phyloP scores from a whole-genome alignment of 192 early-diverging fungal genomes.

The Podila epigama region DNA sequence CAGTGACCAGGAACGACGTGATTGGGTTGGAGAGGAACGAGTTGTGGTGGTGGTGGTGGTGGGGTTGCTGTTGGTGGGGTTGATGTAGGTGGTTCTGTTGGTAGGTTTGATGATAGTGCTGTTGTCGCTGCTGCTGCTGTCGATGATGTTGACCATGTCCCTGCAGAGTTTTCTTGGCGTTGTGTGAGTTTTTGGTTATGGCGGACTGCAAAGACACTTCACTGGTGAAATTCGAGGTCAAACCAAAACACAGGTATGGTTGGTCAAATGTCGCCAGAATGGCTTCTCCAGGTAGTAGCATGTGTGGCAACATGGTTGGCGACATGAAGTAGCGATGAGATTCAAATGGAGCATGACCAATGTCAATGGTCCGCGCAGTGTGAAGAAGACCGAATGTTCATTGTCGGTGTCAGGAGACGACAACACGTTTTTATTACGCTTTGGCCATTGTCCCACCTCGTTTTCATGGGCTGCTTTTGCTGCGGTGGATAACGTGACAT shows the following conservation, averaged over 20 bases:
- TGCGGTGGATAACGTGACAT: too few species aligned
- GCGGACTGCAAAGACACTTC: not conserved
- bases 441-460: too few species aligned
- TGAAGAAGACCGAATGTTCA: too few species aligned
- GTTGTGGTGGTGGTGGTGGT: not conserved
- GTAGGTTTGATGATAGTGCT: not conserved
- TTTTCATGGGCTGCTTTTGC: too few species aligned
- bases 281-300: constrained; percentile 10
- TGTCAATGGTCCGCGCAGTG: too few species aligned
- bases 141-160: too few species aligned
- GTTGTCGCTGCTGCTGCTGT: not conserved
- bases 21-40: not conserved
- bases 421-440: too few species aligned
- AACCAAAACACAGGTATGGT: not conserved
- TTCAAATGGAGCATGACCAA: too few species aligned
- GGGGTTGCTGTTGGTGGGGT: not conserved
- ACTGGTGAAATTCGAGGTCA: not conserved
- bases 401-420: too few species aligned
- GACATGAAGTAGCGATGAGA: too few species aligned
- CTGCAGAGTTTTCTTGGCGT: not conserved
- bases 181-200: not conserved
- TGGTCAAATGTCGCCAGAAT: constrained; percentile 8
- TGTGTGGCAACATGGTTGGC: too few species aligned
- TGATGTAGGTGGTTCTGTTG: not conserved
- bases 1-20: not conserved